Evolutionary conservation across 2,329 filamentous ascomycete genomes (phyloP).

Genomic region (Periconia macrospinosa): DNA sequence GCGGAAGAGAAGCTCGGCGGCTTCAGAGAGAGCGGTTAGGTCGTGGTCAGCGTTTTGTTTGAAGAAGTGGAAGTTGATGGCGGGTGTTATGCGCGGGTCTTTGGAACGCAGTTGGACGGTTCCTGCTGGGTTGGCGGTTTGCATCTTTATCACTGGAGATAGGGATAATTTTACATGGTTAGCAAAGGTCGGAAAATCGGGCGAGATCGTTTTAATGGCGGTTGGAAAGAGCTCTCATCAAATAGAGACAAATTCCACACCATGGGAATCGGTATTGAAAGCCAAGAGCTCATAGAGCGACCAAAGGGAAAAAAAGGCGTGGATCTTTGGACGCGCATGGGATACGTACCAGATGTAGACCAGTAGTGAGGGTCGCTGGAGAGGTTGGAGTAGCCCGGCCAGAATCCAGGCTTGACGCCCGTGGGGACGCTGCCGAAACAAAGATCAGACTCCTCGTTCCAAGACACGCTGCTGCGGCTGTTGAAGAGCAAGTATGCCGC

Average conservation of each 20-base stretch:
- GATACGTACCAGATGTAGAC: slow-evolving; percentile 36
- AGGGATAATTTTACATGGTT: slow-evolving; percentile 42
- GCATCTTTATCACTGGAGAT: slow-evolving; percentile 55
- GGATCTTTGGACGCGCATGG: no score
- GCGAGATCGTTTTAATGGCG: slow-evolving; percentile 31
- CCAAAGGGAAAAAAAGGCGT: no score
- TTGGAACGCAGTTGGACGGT: slow-evolving; percentile 60
- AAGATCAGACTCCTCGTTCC: slow-evolving; percentile 7
- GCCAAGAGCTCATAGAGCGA: no score
- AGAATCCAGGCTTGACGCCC: slow-evolving; percentile 34
- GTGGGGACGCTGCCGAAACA: slow-evolving; percentile 10
- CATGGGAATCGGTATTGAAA: no score
- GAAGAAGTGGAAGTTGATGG: slow-evolving; percentile 45
- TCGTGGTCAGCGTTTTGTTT: slow-evolving; percentile 1
- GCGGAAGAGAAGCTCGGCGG: background rate
- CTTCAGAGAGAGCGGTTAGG: background rate
- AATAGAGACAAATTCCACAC: no score
- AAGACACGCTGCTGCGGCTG: slow-evolving; percentile 39
- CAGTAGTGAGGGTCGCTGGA: slow-evolving; percentile 39
- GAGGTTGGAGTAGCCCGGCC: slow-evolving; percentile 49
- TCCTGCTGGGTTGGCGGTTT: slow-evolving; percentile 61
- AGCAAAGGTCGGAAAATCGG: slow-evolving; percentile 46
- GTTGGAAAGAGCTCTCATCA: no score
- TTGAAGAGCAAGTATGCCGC: slow-evolving; percentile 45
- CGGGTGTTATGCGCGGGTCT: slow-evolving; percentile 62